phyloP scores from a whole-genome alignment of 257 asterid genomes.

The Nicotiana otophora region DNA sequence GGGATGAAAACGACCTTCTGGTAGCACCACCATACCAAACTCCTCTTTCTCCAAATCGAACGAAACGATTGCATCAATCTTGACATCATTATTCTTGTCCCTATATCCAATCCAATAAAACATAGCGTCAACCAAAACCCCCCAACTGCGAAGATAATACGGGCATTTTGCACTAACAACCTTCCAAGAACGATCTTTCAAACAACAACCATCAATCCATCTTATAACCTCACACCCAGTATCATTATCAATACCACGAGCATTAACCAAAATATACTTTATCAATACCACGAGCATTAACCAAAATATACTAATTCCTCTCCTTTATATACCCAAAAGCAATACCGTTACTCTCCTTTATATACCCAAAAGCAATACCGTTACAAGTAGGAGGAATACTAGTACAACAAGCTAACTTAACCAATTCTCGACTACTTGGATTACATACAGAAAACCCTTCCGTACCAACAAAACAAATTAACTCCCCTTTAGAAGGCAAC shows the following conservation, averaged over 20 bases:
- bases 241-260: slow-evolving; percentile 47
- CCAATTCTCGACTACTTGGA: slow-evolving; percentile 40
- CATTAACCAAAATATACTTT: slow-evolving; percentile 44
- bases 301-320: slow-evolving; percentile 44
- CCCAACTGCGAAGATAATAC: slow-evolving; percentile 55
- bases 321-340: not conserved
- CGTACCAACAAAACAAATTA: slow-evolving; percentile 47
- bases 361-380: slow-evolving; percentile 52
- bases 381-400: slow-evolving; percentile 46
- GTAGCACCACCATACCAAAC: slow-evolving; percentile 45
- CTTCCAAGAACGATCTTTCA: slow-evolving; percentile 34
- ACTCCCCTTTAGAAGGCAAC: slow-evolving; percentile 58
- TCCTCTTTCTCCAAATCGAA: slow-evolving; percentile 48
- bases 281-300: too few species aligned
- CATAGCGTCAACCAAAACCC: slow-evolving; percentile 44
- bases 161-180: slow-evolving; percentile 34
- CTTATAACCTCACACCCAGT: slow-evolving; percentile 57
- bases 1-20: slow-evolving; percentile 45
- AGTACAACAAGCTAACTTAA: slow-evolving; percentile 43
- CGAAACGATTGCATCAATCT: slow-evolving; percentile 41
- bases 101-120: slow-evolving; percentile 56
- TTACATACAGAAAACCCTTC: slow-evolving; percentile 48
- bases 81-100: slow-evolving; percentile 8
- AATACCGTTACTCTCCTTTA: slow-evolving; percentile 30
- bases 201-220: slow-evolving; percentile 25